Evolutionary conservation across 2,329 filamentous ascomycete species (phyloP), one percentile per base, ranked within the genome.

Genomic region (Diaporthe batatas): DNA sequence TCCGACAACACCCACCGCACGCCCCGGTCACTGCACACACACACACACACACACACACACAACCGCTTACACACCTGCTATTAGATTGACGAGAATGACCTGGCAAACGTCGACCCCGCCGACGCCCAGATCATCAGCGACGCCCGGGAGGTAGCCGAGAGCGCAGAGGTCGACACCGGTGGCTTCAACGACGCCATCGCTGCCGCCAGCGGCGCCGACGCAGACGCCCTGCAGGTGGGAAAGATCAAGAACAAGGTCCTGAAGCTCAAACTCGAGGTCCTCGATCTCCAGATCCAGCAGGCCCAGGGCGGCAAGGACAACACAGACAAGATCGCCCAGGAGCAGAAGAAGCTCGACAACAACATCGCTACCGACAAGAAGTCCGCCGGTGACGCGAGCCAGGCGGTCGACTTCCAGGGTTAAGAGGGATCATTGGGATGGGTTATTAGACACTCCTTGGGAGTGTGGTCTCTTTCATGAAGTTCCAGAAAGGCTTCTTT

Each of bases 141-240:
- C 0, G 88, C 88, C 23, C 82, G 83, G 54, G 75, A 83, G 75
- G 84, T 85, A 0, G 87, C 88, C 70, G 88, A 90, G 78, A 78
- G 81, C 32, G 88, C 88, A n/a, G 89, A 90, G 80, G 84, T 80
- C 1, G 81, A 84, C 11, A 82, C 82, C 0, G 84, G 83, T 25
- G 84, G 84, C 47, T 90, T 89, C 82, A 89, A 90, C 80, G 83
- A 86, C 21, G 85, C 87, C 51, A 86, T 88, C 73, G 82, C 80
- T 16, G 84, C 83, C 3, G 87, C 87, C 11, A 83, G 79, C 32
- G 81, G 80, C 36, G 78, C 81, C 16, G 80, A 82, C 2, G 84
- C 82, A 0, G 84, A 82, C 51, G 85, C 86, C 14, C 82, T 90
- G 21, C 82, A 87, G 67, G 71, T 68, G 29, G 73, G 73, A 54